Evolutionary conservation across 129 eudicot genomes (phyloP).

Genomic region (Dittrichia graveolens): DNA sequence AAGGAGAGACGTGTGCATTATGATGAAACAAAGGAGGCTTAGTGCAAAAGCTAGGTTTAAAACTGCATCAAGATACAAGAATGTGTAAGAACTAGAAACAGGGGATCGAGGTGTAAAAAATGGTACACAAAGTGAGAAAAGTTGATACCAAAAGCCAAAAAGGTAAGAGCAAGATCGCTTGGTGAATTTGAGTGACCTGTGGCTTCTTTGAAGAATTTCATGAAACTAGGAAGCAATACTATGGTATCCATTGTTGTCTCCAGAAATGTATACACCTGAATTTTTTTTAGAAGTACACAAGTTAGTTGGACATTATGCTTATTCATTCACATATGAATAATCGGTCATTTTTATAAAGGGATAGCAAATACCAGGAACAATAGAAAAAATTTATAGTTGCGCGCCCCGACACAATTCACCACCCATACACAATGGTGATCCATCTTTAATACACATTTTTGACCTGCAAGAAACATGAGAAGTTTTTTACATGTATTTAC

Average conservation of each 20-base stretch:
- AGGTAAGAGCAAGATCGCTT: slow-evolving; percentile 68
- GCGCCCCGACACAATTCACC: slow-evolving; percentile 91
- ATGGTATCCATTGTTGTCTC: slow-evolving; percentile 71
- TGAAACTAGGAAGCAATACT: slow-evolving; percentile 64
- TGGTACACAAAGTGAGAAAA: neutral
- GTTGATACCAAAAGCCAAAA: slow-evolving; percentile 71
- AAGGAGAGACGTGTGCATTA: slow-evolving; percentile 74
- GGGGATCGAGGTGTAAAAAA: slow-evolving; percentile 5
- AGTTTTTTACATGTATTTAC: neutral
- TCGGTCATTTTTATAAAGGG: neutral
- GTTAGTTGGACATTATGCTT: neutral
- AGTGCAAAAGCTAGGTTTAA: slow-evolving; percentile 81
- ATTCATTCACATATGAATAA: neutral
- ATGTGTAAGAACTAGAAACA: slow-evolving; percentile 52
- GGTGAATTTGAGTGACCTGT: slow-evolving; percentile 55
- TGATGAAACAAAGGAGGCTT: slow-evolving; percentile 79
- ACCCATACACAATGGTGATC: slow-evolving; percentile 98
- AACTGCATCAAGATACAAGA: slow-evolving; percentile 79
- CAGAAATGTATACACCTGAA: slow-evolving; percentile 71
- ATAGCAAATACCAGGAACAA: slow-evolving; percentile 64
- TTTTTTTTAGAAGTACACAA: neutral
- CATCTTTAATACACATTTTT: slow-evolving; percentile 93
- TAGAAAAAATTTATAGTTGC: slow-evolving; percentile 84
- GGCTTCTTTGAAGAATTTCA: slow-evolving; percentile 61
- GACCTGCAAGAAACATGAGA: slow-evolving; percentile 52